Base-by-base conservation (phyloP, 2,329 filamentous ascomycete genomes). In the Aureobasidium sp. region DNA sequence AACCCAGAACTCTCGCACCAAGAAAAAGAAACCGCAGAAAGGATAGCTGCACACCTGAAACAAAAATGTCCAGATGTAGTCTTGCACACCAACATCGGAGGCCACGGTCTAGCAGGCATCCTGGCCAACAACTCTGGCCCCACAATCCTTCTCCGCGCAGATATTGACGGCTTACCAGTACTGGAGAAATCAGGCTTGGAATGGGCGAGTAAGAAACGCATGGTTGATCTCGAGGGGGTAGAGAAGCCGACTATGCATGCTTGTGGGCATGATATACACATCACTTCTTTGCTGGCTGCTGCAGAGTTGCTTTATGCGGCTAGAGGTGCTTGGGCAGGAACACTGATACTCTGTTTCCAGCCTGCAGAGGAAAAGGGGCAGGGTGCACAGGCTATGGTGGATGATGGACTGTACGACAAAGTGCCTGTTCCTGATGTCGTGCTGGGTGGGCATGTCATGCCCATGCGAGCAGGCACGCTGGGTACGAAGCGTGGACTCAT, bases 231-330 rank as follows among this genome's bases (percentile, higher is more conserved):
- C 27, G 76, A 81, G 9, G 82, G 82, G 0, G 69, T 74, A 0
- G 73, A 77, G 60, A 79, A 79, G 58, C 80, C 82, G 0, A 81
- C 85, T 0, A 88, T 88, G 85, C 86, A 88, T 70, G 85, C 85
- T 24, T 88, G 85, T 69, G 86, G 85, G 0, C 85, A 88, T 67
- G 85, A 87, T 66, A 82, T 86, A 75, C 85, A 89, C 68, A 81
- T 87, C 29, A 78, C 82, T 0, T 74, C 75, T 35, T 74, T 88
- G 3, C 75, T 88, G 1, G 85, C 79, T 0, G 80, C 81, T 0
- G 78, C 82, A 29, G 0, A 80, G 22, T 73, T 79, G 0, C 73
- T 90, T 0, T 71, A 77, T 1, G 71, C 70, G 0, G 70, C 73
- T 0, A 75, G 71, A n/a, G 66, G 77, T 0, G 35, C 64, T 0